Evolutionary conservation across 108 stramenopile genomes (phyloP), one percentile per base, ranked within the genome.

Genomic region (Skeletonema costatum): DNA sequence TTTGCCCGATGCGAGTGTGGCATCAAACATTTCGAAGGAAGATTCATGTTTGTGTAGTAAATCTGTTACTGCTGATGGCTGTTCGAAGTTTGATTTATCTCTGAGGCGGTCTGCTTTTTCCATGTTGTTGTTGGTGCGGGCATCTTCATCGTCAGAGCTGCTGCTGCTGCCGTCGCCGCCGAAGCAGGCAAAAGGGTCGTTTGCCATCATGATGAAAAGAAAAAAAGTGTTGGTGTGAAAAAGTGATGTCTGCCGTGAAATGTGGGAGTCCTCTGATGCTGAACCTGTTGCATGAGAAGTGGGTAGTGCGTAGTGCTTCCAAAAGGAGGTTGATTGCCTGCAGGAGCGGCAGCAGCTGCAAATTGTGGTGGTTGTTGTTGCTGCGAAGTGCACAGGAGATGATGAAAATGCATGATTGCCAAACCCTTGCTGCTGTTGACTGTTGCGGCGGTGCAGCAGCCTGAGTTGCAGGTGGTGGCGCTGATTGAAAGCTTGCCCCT

Each of bases 21-120:
- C 35, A 32, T 76, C 68, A 21, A 76, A 76, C 19, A 76, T 36
- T 60, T 66, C 75, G 46, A 76, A 76, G 10, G 58, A 60, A 19
- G 50, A 51, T 21, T 19, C 8, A 31, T 68, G 7, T 32, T 68
- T 48, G 33, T 31, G 29, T 68, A 68, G 67, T 9, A 68, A 29
- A 31, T n/a, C 32, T n/a, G 31, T 68, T 48, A 46, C 5, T n/a
- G 42, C 66, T 9, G 30, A 32, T 32, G 48, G 48, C 16, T 50
- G 67, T 0, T 32, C 0, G 67, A 50, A 30, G 48, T 68, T 68
- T 14, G 32, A 53, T 14, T 50, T 51, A 1, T 68, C 67, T 46
- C 44, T 31, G 5, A 68, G 67, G 0, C 67, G 31, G 17, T 50
- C 46, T 50, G 42, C 44, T 53, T 46, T 50, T 53, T 36, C 11